Base-by-base conservation (phyloP, 2,329 filamentous ascomycete genomes). In the Onygena corvina region DNA sequence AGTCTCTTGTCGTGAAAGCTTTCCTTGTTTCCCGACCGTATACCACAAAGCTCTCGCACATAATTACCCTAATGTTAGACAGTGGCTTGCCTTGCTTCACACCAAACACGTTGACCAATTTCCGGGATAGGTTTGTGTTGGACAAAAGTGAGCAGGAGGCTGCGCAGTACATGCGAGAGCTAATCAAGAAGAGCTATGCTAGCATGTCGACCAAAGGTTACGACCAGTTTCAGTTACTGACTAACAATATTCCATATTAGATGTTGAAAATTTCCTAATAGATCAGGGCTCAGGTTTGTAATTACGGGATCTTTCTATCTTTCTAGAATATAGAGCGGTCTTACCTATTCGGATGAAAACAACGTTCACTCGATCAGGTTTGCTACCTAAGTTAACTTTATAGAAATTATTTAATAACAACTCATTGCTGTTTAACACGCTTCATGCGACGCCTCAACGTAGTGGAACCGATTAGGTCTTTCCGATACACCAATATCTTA, bases 41-140 rank as follows among this genome's bases (percentile, higher is more conserved):
- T 64, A 83, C 83, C 53, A 85, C 92, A 60, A 92, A 94, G 70
- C 75, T 99, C 44, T 80, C 81, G 53, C 87, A 95, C 67, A 83
- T 96, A 54, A 87, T 98, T 16, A 76, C 84, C 53, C 76, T 94
- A 61, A 98, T 98, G 93, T 81, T 96, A 71, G 92, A 95, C 62
- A 92, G 84, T 57, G 92, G 92, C 0, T 67, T 99, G 59, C 92
- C 92, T 4, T 99, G 92, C 71, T 99, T 99, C 76, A 96, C 94
- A 68, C 89, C 90, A 0, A 86, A 94, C 66, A 94, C 85, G 9
- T 83, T 99, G 53, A 80, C 84, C 67, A 87, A 95, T 68, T 94
- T 99, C 70, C 81, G 80, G 55, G 86, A 95, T 59, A 74, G 92
- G 11, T 96, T 99, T 66, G 90, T 94, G 51, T 71, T 95, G 50